Conservation (phyloP, 306 rosid genomes). For the Prunus campanulata region DNA sequence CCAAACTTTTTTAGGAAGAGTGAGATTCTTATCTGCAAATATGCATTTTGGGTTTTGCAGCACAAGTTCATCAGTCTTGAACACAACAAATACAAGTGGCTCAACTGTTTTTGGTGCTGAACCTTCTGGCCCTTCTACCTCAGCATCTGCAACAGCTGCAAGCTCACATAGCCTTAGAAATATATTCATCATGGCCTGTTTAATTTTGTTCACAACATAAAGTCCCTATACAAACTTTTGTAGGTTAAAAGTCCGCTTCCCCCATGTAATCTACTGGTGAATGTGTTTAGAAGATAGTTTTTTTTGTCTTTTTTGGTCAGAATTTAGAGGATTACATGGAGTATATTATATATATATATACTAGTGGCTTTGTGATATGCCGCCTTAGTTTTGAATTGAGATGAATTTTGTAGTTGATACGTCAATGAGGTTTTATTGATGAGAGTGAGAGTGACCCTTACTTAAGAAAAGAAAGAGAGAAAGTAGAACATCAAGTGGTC, state of each 20-base stretch:
- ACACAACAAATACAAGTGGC: conserved; percentile 79
- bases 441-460: too few relatives aligned
- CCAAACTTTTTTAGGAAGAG: neutral
- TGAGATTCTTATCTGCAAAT: conserved; percentile 5
- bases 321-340: too few relatives aligned
- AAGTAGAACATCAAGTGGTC: too few relatives aligned
- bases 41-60: conserved; percentile 40
- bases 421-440: neutral
- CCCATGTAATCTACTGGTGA: too few relatives aligned
- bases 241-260: too few relatives aligned
- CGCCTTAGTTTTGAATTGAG: neutral
- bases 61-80: conserved; percentile 67
- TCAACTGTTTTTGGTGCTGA: conserved; percentile 80
- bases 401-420: neutral
- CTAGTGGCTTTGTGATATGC: too few relatives aligned
- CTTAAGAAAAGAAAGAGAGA: too few relatives aligned
- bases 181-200: conserved; percentile 30
- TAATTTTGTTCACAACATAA: conserved; percentile 23
- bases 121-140: conserved; percentile 52
- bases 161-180: conserved; percentile 20
- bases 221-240: neutral
- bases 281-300: too few relatives aligned
- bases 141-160: conserved; percentile 35
- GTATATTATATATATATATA: too few relatives aligned
- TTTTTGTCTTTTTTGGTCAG: too few relatives aligned